These are phyloP conservation scores for Globisporangium okanoganense DNA, from an alignment of 352 stramenopile species.

Conservation along the genomic window DNA sequence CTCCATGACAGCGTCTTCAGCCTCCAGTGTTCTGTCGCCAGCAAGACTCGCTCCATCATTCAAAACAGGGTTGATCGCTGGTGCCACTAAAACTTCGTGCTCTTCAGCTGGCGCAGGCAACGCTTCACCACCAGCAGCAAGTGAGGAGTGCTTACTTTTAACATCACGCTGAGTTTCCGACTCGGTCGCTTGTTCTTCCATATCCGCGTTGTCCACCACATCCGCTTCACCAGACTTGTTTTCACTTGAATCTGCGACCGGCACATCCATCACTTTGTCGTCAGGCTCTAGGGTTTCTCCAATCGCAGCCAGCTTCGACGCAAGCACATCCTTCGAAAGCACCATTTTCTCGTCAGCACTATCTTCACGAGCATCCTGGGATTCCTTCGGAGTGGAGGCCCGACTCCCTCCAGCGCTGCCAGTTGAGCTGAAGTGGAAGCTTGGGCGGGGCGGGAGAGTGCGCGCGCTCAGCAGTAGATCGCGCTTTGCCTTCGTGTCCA, in stretches of 20 bases:
- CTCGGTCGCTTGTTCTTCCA: background rate
- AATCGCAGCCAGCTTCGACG: conserved; percentile 2
- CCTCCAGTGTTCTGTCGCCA: background rate
- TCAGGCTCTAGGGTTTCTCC: background rate
- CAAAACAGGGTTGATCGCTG: background rate
- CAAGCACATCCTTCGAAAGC: conserved; percentile 1
- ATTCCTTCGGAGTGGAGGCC: conserved; percentile 22
- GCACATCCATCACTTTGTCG: background rate
- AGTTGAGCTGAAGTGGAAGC: conserved; percentile 13
- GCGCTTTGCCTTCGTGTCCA: conserved; percentile 24
- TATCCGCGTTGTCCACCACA: background rate
- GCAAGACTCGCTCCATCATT: background rate
- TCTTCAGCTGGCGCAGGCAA: background rate
- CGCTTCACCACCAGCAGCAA: background rate
- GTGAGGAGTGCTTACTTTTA: background rate
- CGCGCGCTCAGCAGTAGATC: conserved; percentile 13
- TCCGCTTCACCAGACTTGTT: background rate
- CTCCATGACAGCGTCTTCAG: conserved; percentile 1
- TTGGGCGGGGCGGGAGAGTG: conserved; percentile 31
- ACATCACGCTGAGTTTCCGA: background rate
- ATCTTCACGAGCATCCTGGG: conserved; percentile 3
- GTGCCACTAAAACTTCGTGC: background rate
- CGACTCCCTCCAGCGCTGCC: conserved; percentile 21
- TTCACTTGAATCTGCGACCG: background rate
- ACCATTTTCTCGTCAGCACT: background rate